These are phyloP conservation scores for Dacryopinax primogenitus DNA, from an alignment of 768 basidiomycete species.

Conservation along the genomic window DNA sequence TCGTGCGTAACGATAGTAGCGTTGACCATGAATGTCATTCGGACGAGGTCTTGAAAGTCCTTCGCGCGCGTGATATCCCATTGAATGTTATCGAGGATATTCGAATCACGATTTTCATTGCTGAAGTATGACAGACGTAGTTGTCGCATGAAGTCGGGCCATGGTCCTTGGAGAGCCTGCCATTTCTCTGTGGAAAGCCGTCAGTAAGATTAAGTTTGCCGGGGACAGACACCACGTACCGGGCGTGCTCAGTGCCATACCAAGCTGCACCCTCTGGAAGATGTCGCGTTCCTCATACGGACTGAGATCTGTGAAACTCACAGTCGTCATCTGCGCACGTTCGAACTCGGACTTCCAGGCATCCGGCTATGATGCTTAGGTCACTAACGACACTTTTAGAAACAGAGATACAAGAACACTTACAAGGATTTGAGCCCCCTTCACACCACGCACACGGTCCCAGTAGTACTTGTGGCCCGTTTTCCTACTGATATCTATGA, in stretches of 20 bases:
- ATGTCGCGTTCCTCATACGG: background rate
- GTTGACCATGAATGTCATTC: background rate
- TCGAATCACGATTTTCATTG: background rate
- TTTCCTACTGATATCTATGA: background rate
- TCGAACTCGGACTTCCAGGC: background rate
- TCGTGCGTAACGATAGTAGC: background rate
- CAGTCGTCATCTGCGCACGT: background rate
- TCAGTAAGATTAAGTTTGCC: background rate
- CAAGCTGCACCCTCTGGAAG: background rate
- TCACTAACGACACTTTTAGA: background rate
- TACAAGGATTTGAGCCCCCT: background rate
- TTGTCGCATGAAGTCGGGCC: background rate
- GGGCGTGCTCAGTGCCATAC: background rate
- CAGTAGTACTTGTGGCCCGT: background rate
- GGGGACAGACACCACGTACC: background rate
- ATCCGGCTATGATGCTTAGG: background rate
- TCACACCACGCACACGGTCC: background rate
- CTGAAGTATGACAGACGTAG: background rate
- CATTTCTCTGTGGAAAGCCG: background rate
- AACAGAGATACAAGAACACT: background rate
- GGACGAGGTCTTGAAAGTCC: slow-evolving; percentile 1
- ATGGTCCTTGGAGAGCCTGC: background rate
- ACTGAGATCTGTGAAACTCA: background rate
- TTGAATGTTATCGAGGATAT: background rate
- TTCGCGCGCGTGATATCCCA: background rate